A percentile compares a stretch with the other conserved stretches of the same genome.
Conservation (phyloP, 148 eudicot genomes). For the Amaranthus palmeri region DNA sequence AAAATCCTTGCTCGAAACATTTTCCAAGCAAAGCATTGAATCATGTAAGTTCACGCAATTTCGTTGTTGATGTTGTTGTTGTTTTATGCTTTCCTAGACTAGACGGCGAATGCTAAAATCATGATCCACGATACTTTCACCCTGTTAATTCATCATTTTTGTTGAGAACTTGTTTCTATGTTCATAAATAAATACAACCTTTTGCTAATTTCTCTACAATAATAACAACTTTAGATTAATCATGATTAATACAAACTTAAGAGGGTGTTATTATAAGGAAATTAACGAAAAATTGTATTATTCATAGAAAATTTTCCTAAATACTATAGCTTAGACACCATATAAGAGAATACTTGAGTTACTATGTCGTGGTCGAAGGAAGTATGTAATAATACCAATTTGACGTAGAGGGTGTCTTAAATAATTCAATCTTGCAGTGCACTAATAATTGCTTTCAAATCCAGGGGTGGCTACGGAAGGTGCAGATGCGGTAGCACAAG, state of each 20-base stretch:
- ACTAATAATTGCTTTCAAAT: not conserved
- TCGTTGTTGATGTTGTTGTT: not conserved
- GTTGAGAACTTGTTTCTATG: too few relatives aligned
- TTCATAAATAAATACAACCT: too few relatives aligned
- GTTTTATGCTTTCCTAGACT: not conserved
- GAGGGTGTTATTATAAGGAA: too few relatives aligned
- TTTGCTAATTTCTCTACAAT: too few relatives aligned
- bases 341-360: too few relatives aligned
- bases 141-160: not conserved
- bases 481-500: constrained; percentile 60
- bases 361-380: too few relatives aligned
- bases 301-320: too few relatives aligned
- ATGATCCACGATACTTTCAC: not conserved
- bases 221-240: too few relatives aligned
- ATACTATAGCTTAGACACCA: too few relatives aligned
- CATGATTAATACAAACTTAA: too few relatives aligned
- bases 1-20: constrained; percentile 68
- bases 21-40: constrained; percentile 60
- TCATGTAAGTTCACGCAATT: constrained; percentile 53
- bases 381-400: too few relatives aligned
- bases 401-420: not conserved
- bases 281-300: too few relatives aligned
- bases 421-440: not conserved
- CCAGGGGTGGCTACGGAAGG: constrained; percentile 72
- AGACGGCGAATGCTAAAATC: not conserved